A percentile compares a stretch with the other conserved stretches of the same genome.
phyloP scores from a whole-genome alignment of 2,329 filamentous ascomycete species.

The Penicillium expansum region DNA sequence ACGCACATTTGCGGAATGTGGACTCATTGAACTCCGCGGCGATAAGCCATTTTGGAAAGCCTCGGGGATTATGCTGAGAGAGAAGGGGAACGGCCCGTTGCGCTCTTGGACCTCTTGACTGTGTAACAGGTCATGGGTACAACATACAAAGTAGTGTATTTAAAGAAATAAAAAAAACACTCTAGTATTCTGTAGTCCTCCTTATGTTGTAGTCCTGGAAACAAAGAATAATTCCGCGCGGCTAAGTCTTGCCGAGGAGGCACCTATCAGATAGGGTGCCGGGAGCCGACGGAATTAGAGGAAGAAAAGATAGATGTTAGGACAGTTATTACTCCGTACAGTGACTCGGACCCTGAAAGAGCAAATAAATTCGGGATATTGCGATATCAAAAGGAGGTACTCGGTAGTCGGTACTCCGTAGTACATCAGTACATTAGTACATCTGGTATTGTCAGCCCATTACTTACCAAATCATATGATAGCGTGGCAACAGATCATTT shows the following conservation, averaged over 20 bases:
- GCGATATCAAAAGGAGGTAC: neutral
- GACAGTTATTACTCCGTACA: too few relatives aligned
- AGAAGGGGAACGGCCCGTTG: conserved; percentile 6
- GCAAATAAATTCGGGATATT: neutral
- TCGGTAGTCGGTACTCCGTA: too few relatives aligned
- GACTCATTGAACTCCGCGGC: neutral
- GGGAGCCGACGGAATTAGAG: neutral
- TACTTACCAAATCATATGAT: neutral
- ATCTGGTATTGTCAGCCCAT: neutral
- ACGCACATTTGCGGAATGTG: neutral
- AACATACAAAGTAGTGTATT: neutral
- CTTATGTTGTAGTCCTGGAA: neutral
- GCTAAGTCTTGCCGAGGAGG: neutral
- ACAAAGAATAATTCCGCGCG: neutral
- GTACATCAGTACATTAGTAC: too few relatives aligned
- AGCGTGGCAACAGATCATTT: too few relatives aligned
- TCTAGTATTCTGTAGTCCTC: too few relatives aligned
- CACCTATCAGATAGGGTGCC: neutral
- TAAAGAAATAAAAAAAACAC: too few relatives aligned
- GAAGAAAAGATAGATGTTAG: too few relatives aligned
- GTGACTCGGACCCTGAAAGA: neutral
- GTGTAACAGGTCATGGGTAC: neutral
- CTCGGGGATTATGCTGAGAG: neutral
- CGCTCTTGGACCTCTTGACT: neutral
- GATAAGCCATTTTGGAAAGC: neutral